phyloP scores from a whole-genome alignment of 331 rosid genomes.

The Arachis monticola region DNA sequence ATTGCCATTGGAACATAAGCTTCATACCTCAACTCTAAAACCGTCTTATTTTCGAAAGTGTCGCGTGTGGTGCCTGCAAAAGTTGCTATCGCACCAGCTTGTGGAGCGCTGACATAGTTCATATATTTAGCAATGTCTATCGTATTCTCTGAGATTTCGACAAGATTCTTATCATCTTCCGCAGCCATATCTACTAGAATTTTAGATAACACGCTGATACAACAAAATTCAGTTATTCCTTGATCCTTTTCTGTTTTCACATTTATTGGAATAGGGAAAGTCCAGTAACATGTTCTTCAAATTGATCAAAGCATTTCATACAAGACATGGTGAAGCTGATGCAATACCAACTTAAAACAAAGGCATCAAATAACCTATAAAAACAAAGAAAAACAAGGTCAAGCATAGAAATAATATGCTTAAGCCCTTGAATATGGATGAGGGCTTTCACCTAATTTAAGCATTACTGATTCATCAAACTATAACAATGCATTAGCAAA shows the following conservation, averaged over 20 bases:
- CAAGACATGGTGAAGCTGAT: slow-evolving; percentile 1
- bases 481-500: not conserved
- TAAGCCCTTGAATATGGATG: slow-evolving; percentile 19
- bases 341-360: slow-evolving; percentile 18
- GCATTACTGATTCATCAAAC: not conserved
- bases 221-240: not conserved
- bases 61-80: slow-evolving; percentile 90
- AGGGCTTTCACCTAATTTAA: slow-evolving; percentile 22
- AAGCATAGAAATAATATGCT: not conserved
- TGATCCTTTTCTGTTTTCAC: slow-evolving; percentile 25
- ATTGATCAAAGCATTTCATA: slow-evolving; percentile 30
- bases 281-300: slow-evolving; percentile 26
- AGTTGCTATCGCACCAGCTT: slow-evolving; percentile 92
- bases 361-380: slow-evolving; percentile 30
- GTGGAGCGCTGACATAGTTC: slow-evolving; percentile 70
- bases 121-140: slow-evolving; percentile 71
- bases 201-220: slow-evolving; percentile 1
- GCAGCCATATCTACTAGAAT: slow-evolving; percentile 50
- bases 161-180: slow-evolving; percentile 62
- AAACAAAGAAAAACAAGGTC: not conserved
- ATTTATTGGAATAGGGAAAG: slow-evolving; percentile 6
- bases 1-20: slow-evolving; percentile 92
- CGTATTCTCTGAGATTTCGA: slow-evolving; percentile 75
- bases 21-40: slow-evolving; percentile 82
- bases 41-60: slow-evolving; percentile 77